These are phyloP conservation scores for Colletotrichum eleusines DNA, from an alignment of 2,329 filamentous ascomycete genomes.

Conservation along the genomic window DNA sequence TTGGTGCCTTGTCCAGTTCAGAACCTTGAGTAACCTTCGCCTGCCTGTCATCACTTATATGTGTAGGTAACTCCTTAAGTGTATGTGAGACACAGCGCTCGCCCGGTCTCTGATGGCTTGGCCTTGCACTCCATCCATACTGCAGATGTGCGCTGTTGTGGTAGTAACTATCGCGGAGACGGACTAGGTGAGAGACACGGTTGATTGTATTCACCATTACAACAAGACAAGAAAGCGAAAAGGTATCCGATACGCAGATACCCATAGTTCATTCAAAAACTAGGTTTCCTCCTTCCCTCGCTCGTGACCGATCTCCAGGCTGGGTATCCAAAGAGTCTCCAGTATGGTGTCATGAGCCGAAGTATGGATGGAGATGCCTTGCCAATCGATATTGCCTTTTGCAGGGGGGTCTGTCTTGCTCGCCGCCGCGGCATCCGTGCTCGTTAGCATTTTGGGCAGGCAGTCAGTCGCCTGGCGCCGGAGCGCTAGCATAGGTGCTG, in stretches of 20 bases:
- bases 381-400: background rate
- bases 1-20: background rate
- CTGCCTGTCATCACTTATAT: background rate
- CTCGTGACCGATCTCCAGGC: background rate
- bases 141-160: background rate
- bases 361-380: background rate
- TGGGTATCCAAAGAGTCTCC: conserved; percentile 24
- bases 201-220: background rate
- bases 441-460: conserved; percentile 10
- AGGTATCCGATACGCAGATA: background rate
- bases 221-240: background rate
- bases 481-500: conserved; percentile 26
- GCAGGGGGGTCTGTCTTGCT: conserved; percentile 6
- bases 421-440: conserved; percentile 7
- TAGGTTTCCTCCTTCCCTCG: background rate
- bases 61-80: background rate
- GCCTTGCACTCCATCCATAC: background rate
- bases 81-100: background rate
- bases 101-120: background rate
- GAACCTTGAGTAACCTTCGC: background rate
- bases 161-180: background rate
- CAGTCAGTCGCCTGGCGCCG: conserved; percentile 27
- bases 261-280: background rate
- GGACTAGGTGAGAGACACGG: background rate
- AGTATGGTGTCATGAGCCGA: conserved; percentile 16